Percentiles rank a stretch among this genome's conserved stretches.
phyloP scores from a whole-genome alignment of 2,329 filamentous ascomycete genomes.

The Akanthomyces uredinophilus region DNA sequence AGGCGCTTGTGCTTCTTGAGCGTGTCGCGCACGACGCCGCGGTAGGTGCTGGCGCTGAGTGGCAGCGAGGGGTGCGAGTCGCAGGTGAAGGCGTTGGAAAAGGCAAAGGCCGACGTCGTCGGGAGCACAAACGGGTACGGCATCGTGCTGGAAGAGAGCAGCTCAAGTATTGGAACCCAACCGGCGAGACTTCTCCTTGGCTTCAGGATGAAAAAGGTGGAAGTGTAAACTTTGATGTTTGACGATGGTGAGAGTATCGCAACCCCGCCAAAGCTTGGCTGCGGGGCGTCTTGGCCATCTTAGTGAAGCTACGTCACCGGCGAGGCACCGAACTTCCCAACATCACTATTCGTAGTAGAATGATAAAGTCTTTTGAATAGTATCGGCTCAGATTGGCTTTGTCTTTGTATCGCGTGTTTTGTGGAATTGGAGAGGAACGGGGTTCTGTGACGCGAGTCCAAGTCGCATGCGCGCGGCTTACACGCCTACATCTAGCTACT shows the following conservation, averaged over 20 bases:
- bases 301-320: slow-evolving; percentile 6
- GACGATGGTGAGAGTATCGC: neutral
- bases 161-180: too few species aligned
- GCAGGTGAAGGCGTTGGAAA: slow-evolving; percentile 70
- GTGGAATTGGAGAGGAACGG: too few species aligned
- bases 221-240: neutral
- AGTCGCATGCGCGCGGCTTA: too few species aligned
- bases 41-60: slow-evolving; percentile 73
- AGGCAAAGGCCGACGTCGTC: slow-evolving; percentile 82
- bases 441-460: too few species aligned
- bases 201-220: neutral
- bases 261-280: slow-evolving; percentile 10
- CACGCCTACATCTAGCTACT: too few species aligned
- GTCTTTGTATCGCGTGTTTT: too few species aligned
- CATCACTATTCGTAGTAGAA: neutral
- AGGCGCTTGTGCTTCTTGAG: slow-evolving; percentile 89
- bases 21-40: slow-evolving; percentile 74
- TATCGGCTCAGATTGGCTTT: too few species aligned
- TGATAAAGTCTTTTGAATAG: too few species aligned
- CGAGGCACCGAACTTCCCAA: neutral
- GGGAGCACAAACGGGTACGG: slow-evolving; percentile 85
- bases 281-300: slow-evolving; percentile 1
- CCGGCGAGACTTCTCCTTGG: neutral
- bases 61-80: slow-evolving; percentile 86
- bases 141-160: slow-evolving; percentile 47